Conservation (phyloP, 2,329 filamentous ascomycete species). For the Penicillium oxalicum region DNA sequence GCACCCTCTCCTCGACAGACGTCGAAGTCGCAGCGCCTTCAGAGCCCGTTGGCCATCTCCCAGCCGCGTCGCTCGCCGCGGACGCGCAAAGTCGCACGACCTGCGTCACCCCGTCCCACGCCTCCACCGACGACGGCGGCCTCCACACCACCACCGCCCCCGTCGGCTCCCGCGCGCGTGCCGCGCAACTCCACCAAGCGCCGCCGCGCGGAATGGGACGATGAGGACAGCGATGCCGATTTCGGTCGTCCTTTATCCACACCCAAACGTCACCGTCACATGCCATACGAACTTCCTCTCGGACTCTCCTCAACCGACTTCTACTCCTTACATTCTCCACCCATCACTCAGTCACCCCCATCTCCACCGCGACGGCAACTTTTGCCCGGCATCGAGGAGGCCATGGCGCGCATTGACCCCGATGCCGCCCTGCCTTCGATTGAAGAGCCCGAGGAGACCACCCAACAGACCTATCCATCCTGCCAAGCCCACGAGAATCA, state of each 20-base stretch:
- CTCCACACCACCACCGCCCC: conserved; percentile 18
- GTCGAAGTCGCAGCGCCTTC: conserved; percentile 33
- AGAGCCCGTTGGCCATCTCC: conserved; percentile 35
- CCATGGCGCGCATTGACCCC: conserved; percentile 20
- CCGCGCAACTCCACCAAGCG: conserved; percentile 37
- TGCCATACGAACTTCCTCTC: conserved; percentile 41
- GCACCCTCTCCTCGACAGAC: conserved; percentile 31
- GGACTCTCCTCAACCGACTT: conserved; percentile 42
- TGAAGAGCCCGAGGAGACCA: conserved; percentile 22
- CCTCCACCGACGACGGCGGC: conserved; percentile 14
- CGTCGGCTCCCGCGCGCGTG: conserved; percentile 28
- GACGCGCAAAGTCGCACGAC: conserved; percentile 23
- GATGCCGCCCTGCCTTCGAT: conserved; percentile 35
- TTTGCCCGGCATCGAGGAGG: conserved; percentile 6
- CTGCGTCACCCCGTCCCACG: conserved; percentile 18
- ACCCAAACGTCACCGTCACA: conserved; percentile 41
- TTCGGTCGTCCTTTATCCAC: conserved; percentile 31
- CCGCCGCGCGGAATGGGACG: conserved; percentile 27
- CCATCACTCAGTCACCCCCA: conserved; percentile 29
- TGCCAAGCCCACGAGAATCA: conserved; percentile 41
- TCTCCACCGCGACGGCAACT: conserved; percentile 17
- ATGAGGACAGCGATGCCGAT: conserved; percentile 14
- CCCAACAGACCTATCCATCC: neutral
- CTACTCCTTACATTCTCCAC: conserved; percentile 35
- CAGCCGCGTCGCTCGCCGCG: conserved; percentile 24